A percentile compares a stretch with the other conserved stretches of the same genome.
phyloP scores from a whole-genome alignment of 192 early-diverging fungal species.

The Rhizophlyctis rosea region DNA sequence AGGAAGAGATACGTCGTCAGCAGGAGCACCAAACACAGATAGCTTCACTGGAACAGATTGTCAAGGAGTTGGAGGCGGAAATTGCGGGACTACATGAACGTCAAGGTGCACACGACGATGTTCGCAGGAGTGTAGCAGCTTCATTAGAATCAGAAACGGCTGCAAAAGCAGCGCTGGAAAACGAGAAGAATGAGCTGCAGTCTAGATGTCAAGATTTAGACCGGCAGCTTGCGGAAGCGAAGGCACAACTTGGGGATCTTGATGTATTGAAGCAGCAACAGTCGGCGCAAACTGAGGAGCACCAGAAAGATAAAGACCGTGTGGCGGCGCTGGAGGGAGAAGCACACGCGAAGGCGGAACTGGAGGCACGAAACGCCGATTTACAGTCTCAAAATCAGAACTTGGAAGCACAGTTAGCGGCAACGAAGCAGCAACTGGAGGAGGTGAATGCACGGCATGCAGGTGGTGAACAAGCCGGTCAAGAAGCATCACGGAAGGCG shows the following conservation, averaged over 20 bases:
- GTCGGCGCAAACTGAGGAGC: not conserved
- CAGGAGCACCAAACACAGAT: not conserved
- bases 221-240: too few relatives aligned
- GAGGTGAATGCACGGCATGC: too few relatives aligned
- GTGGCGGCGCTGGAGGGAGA: not conserved
- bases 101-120: not conserved
- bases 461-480: too few relatives aligned
- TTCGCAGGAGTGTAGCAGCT: not conserved
- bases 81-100: not conserved
- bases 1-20: not conserved
- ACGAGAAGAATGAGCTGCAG: too few relatives aligned
- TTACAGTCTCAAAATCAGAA: constrained; percentile 13
- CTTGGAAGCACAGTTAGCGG: too few relatives aligned
- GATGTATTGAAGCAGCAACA: not conserved
- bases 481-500: too few relatives aligned
- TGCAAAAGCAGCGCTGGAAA: constrained; percentile 3
- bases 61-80: too few relatives aligned
- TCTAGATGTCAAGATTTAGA: too few relatives aligned
- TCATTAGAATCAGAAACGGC: too few relatives aligned
- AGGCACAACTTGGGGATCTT: not conserved
- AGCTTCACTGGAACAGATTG: too few relatives aligned
- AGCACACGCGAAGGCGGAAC: not conserved
- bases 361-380: constrained; percentile 4
- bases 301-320: too few relatives aligned
- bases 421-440: too few relatives aligned